Percentiles rank a stretch among this genome's conserved stretches.
phyloP scores from a whole-genome alignment of 495 filamentous ascomycete species.

The Trichoderma gamsii region DNA sequence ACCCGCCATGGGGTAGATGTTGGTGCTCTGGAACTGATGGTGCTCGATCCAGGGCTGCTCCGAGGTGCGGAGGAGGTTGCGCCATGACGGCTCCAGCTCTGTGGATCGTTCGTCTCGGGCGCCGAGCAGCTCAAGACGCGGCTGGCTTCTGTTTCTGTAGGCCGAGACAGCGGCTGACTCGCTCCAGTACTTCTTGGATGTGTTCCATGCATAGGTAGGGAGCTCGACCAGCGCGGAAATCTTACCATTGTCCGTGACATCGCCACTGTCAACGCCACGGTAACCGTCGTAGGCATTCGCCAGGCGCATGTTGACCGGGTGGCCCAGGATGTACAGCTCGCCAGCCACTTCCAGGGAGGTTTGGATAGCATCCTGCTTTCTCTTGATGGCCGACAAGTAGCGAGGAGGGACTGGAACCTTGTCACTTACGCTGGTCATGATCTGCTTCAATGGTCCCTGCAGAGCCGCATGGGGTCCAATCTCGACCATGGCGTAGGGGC shows the following conservation, averaged over 20 bases:
- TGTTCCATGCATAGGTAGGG: conserved; percentile 43
- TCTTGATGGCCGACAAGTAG: too few relatives aligned
- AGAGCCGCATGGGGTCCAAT: background rate
- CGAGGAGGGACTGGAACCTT: too few relatives aligned
- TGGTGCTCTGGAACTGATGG: conserved; percentile 33
- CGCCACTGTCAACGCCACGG: too few relatives aligned
- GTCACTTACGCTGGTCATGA: background rate
- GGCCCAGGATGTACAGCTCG: too few relatives aligned
- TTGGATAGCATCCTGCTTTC: too few relatives aligned
- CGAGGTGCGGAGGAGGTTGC: conserved; percentile 36
- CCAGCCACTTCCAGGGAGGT: too few relatives aligned
- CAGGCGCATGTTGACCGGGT: too few relatives aligned
- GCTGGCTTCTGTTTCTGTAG: conserved; percentile 20
- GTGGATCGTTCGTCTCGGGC: conserved; percentile 21
- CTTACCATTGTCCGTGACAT: too few relatives aligned
- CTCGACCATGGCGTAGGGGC: background rate
- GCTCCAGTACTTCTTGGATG: conserved; percentile 31
- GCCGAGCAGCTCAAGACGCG: conserved; percentile 43
- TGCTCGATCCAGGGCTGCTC: conserved; percentile 45
- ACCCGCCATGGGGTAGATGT: conserved; percentile 50
- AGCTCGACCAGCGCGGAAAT: conserved; percentile 25
- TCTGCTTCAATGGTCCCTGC: background rate
- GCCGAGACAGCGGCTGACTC: conserved; percentile 33
- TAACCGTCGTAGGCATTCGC: too few relatives aligned
- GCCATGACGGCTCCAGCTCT: conserved; percentile 34